phyloP scores from a whole-genome alignment of 2,329 filamentous ascomycete species.

The Elsinoe necatrix region DNA sequence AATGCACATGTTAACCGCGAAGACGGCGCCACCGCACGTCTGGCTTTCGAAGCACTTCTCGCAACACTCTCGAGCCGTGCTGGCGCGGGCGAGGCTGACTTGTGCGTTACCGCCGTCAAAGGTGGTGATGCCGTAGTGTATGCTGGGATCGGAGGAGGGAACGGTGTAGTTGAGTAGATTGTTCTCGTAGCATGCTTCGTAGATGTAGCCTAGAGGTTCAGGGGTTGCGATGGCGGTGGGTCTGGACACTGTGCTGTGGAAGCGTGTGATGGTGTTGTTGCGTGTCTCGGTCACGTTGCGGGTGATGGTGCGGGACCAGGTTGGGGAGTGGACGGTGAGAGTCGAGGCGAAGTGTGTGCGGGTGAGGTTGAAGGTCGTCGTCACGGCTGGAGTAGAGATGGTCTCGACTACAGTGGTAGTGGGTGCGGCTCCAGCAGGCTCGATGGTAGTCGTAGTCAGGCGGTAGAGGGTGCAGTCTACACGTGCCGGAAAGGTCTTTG shows the following conservation, averaged over 20 bases:
- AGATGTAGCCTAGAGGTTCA: neutral
- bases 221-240: neutral
- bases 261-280: neutral
- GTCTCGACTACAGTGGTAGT: neutral
- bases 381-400: neutral
- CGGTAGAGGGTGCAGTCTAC: neutral
- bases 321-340: neutral
- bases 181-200: neutral
- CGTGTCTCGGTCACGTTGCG: neutral
- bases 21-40: neutral
- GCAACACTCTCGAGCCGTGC: neutral
- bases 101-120: neutral
- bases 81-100: neutral
- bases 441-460: neutral
- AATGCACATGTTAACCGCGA: neutral
- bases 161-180: neutral
- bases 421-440: neutral
- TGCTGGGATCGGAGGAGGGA: neutral
- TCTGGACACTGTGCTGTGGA: neutral
- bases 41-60: neutral
- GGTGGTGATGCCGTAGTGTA: neutral
- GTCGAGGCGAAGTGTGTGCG: neutral
- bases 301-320: neutral
- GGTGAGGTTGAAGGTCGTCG: neutral
- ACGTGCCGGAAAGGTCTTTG: neutral